Percentiles rank a stretch among this genome's conserved stretches.
phyloP scores from a whole-genome alignment of 2,329 filamentous ascomycete genomes.

The Ramichloridium luteum region DNA sequence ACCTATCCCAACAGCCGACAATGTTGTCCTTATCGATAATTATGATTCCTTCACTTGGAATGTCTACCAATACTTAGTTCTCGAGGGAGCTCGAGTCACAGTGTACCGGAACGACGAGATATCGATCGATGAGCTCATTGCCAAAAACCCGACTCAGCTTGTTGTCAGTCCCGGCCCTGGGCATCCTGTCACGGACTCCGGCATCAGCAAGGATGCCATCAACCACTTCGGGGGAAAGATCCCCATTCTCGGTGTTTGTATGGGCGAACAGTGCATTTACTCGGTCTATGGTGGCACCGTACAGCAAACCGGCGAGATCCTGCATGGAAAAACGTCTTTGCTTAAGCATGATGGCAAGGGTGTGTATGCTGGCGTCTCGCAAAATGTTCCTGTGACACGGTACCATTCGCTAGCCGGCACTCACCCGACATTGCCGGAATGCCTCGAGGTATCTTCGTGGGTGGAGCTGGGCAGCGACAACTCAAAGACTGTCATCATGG shows the following conservation, averaged over 20 bases:
- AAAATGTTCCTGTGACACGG: conserved; percentile 75
- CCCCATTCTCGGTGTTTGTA: conserved; percentile 92
- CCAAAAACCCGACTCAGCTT: conserved; percentile 78
- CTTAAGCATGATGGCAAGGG: conserved; percentile 82
- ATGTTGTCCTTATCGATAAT: conserved; percentile 93
- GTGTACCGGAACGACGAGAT: conserved; percentile 91
- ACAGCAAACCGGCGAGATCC: conserved; percentile 83
- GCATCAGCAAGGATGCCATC: conserved; percentile 85
- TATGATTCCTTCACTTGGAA: conserved; percentile 99
- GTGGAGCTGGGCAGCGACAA: conserved; percentile 63
- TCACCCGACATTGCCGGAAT: conserved; percentile 71
- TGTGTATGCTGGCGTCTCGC: conserved; percentile 71
- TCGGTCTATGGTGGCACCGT: conserved; percentile 86
- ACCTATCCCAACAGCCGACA: conserved; percentile 66
- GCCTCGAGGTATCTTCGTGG: conserved; percentile 83
- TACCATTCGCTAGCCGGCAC: conserved; percentile 96
- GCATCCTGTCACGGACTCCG: conserved; percentile 82
- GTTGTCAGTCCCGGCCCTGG: conserved; percentile 92
- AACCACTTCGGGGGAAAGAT: conserved; percentile 87
- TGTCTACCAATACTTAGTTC: conserved; percentile 91
- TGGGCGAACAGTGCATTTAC: conserved; percentile 98
- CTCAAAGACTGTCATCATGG: conserved; percentile 84
- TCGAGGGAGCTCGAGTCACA: conserved; percentile 85
- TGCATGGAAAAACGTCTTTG: conserved; percentile 93
- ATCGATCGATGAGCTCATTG: conserved; percentile 68